Evolutionary conservation across 306 rosid species (phyloP), one percentile per base, ranked within the genome.

Genomic region (Lathyrus aphaca): DNA sequence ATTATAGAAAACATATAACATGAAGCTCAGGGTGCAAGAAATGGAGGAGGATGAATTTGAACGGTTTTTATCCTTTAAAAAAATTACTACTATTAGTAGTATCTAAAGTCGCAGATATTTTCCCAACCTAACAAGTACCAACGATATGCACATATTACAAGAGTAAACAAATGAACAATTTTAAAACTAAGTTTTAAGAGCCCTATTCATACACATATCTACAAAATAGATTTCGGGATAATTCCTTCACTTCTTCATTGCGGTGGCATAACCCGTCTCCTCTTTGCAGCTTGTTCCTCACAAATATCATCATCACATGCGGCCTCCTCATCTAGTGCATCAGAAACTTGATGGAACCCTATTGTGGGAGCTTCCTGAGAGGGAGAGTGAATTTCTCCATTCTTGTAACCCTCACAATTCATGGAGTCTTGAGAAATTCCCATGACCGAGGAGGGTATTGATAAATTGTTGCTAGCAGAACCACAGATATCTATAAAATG

Each of bases 231-330:
- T 13, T 70, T 51, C 38, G 75, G 66, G 65, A 14, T 59, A 18
- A 37, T 50, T 50, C 63, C 68, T 19, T 68, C 73, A 69, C 76
- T 50, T 48, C 17, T 49, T 45, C 50, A 35, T 46, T 51, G 65
- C 1, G 42, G 55, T 3, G 79, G 69, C 75, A 61, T 68, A 51
- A 66, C 75, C 62, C 83, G 77, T 64, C 68, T 72, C 77, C 74
- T 84, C 79, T 91, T 89, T 3, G 87, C 82, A 69, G 91, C 79
- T 13, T 18, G 88, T 71, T 85, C 74, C 75, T 77, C 89, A 63
- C 56, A 65, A 27, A 39, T 57, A 66, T 80, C 79, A 32, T 74
- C 77, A 48, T 75, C 74, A 60, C 75, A 39, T n/a, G 58, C 60
- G 50, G 43, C 74, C 69, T 64, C 50, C 7, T 81, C 75, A 46